Percentiles rank a stretch among this genome's conserved stretches.
phyloP scores from a whole-genome alignment of 768 basidiomycete genomes.

The Tubosaeta sp. region DNA sequence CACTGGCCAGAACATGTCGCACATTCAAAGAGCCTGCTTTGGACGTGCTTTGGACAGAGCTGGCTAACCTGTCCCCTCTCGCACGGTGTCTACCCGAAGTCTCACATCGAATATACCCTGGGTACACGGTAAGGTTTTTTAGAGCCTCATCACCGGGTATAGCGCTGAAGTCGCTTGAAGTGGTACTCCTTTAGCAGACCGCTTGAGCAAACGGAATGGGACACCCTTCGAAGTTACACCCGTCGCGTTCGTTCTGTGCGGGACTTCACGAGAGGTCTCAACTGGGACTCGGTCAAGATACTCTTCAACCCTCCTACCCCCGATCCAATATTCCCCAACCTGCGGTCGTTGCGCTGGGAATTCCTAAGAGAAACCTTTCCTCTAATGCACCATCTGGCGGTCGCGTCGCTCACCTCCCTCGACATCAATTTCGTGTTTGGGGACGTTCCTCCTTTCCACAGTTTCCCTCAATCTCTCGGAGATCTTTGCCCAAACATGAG shows the following conservation, averaged over 20 bases:
- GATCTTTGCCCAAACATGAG: slow-evolving; percentile 15
- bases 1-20: slow-evolving; percentile 14
- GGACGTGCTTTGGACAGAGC: slow-evolving; percentile 15
- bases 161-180: background rate
- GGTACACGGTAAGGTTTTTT: slow-evolving; percentile 1
- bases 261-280: slow-evolving; percentile 14
- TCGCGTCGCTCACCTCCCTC: slow-evolving; percentile 13
- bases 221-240: slow-evolving; percentile 8
- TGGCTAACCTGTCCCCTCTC: slow-evolving; percentile 10
- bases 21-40: slow-evolving; percentile 18
- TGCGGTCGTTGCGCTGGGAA: slow-evolving; percentile 19
- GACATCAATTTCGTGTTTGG: slow-evolving; percentile 19
- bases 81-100: slow-evolving; percentile 10
- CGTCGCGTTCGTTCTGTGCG: slow-evolving; percentile 11
- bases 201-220: slow-evolving; percentile 6
- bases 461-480: slow-evolving; percentile 14
- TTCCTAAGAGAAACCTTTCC: slow-evolving; percentile 14
- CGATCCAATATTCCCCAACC: slow-evolving; percentile 18
- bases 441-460: slow-evolving; percentile 15
- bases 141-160: background rate
- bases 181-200: slow-evolving; percentile 16
- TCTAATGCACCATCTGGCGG: slow-evolving; percentile 14
- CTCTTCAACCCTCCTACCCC: slow-evolving; percentile 13
- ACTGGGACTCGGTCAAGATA: slow-evolving; percentile 14
- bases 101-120: slow-evolving; percentile 11